Evolutionary conservation across 78 protist species (phyloP), one percentile per base, ranked within the genome.

Genomic region (Dictyostelium discoideum): DNA sequence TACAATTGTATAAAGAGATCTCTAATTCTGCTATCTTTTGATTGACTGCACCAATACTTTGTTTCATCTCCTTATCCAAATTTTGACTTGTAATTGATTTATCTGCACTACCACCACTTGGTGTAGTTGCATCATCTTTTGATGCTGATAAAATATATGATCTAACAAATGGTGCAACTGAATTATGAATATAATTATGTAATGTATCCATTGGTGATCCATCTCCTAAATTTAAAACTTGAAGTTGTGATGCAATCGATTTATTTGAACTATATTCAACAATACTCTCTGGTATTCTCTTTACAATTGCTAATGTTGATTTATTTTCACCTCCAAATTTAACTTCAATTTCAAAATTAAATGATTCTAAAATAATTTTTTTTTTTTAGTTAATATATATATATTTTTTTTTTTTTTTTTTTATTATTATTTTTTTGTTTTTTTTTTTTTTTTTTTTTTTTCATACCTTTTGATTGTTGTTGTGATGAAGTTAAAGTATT

Each of bases 141-240:
- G 54, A 60, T 54, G 90, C 69, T 9, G 89, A 78, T 16, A 40
- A 29, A 48, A 85, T 89, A 14, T 72, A 94, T 0, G 97, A 83
- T 65, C 93, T 50, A 69, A 97, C 88, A 87, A 85, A 93, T 86
- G 98, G 98, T 44, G 97, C 83, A n/a, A 97, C 86, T 11, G 97
- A 90, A 73, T 88, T 97, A 85, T 93, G 97, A 22, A 97, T 72
- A 85, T 86, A 93, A 42, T 89, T 79, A 78, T 97, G 95, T 16
- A 96, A n/a, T 24, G 97, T 95, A 82, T 97, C 98, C 77, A 80
- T 93, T 73, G 98, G 98, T 26, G 93, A 65, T 18, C 92, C 93
- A 22, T 96, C 96, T 20, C 94, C 97, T 26, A 96, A 77, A 73
- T 85, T 93, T 46, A 96, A 46, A 5, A 92, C 84, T 69, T 92